Evolutionary conservation across 192 early-diverging fungal genomes (phyloP).

Genomic region (Haplosporangium gracile): DNA sequence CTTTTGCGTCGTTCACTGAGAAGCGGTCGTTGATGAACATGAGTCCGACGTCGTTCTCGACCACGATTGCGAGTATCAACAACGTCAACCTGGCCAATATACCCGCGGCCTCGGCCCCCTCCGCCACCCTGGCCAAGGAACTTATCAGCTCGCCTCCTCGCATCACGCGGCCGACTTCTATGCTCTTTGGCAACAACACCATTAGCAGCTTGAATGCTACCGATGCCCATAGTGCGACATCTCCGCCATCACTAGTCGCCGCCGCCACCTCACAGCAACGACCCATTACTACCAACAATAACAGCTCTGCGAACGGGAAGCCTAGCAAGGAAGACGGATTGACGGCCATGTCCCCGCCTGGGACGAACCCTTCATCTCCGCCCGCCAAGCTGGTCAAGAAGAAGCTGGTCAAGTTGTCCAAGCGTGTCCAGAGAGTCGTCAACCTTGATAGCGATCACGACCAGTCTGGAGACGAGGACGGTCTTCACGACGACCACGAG

Average conservation of each 20-base stretch:
- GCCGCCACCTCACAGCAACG: background rate
- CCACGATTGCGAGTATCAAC: conserved; percentile 28
- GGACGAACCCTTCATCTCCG: background rate
- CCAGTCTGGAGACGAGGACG: conserved; percentile 2
- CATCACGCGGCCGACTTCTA: background rate
- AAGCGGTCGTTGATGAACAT: conserved; percentile 28
- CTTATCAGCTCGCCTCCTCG: conserved; percentile 7
- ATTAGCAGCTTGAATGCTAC: conserved; percentile 3
- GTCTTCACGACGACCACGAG: background rate
- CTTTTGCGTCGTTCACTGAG: conserved; percentile 59
- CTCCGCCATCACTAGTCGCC: conserved; percentile 2
- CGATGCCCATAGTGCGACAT: background rate
- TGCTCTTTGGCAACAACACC: background rate
- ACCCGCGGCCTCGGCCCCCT: conserved; percentile 26
- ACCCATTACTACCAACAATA: conserved; percentile 1
- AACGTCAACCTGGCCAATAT: conserved; percentile 46
- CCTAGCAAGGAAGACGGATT: conserved; percentile 16
- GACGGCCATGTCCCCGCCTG: conserved; percentile 12
- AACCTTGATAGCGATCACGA: conserved; percentile 54
- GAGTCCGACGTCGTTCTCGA: conserved; percentile 27
- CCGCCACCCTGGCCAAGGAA: conserved; percentile 22
- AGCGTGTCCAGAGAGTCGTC: conserved; percentile 36
- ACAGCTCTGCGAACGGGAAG: background rate
- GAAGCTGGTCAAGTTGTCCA: conserved; percentile 38
- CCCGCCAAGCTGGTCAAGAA: conserved; percentile 39